These are phyloP conservation scores for Aureobasidium sp. DNA, from an alignment of 2,329 filamentous ascomycete genomes.

Conservation along the genomic window DNA sequence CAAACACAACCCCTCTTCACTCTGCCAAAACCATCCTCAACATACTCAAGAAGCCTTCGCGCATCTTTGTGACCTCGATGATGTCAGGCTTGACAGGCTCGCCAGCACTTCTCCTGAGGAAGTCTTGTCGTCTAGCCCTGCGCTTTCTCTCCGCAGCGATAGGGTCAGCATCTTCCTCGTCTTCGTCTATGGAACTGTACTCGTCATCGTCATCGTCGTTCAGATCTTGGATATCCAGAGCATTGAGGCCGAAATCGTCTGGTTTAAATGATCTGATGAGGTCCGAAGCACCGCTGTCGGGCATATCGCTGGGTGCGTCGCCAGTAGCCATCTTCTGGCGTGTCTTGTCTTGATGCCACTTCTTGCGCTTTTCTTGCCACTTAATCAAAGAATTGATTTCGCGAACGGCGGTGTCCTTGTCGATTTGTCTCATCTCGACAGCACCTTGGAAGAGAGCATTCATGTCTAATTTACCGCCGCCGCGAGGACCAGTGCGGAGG, in stretches of 20 bases:
- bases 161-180: slow-evolving; percentile 64
- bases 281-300: slow-evolving; percentile 40
- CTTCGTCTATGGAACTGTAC: slow-evolving; percentile 66
- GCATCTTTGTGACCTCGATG: slow-evolving; percentile 25
- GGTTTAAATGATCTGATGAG: slow-evolving; percentile 55
- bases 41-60: slow-evolving; percentile 26
- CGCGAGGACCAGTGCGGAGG: slow-evolving; percentile 68
- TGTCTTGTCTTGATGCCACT: slow-evolving; percentile 97
- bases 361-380: slow-evolving; percentile 93
- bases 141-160: slow-evolving; percentile 78
- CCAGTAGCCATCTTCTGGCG: slow-evolving; percentile 97
- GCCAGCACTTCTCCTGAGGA: slow-evolving; percentile 42
- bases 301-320: slow-evolving; percentile 10
- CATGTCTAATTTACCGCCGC: slow-evolving; percentile 81
- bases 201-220: slow-evolving; percentile 57
- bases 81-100: slow-evolving; percentile 29
- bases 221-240: slow-evolving; percentile 79
- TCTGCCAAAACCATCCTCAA: slow-evolving; percentile 27
- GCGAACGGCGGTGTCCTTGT: slow-evolving; percentile 60
- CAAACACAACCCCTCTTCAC: neutral
- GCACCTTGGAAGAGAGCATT: slow-evolving; percentile 85
- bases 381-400: slow-evolving; percentile 82
- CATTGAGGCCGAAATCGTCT: slow-evolving; percentile 82
- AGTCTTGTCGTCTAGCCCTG: slow-evolving; percentile 67
- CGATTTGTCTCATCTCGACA: slow-evolving; percentile 55